A percentile compares a stretch with the other conserved stretches of the same genome.
Evolutionary conservation across 2,329 filamentous ascomycete species (phyloP).

Genomic region (Penicillium digitatum): DNA sequence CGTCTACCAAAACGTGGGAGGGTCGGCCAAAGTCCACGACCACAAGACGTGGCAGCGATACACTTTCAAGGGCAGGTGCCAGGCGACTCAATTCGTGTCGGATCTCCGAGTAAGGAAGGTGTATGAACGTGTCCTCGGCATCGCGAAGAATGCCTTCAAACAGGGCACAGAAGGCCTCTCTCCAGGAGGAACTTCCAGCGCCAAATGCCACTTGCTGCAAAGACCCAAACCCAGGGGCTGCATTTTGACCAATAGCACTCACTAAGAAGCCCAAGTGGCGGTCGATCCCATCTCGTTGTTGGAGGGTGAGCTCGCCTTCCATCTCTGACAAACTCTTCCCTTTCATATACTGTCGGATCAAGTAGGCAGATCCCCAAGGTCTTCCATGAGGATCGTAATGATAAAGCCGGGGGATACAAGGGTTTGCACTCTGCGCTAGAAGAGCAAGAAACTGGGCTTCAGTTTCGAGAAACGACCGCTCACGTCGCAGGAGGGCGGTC

Average conservation of each 20-base stretch:
- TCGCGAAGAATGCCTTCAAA: conserved; percentile 54
- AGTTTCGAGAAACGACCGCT: conserved; percentile 38
- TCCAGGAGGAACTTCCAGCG: conserved; percentile 50
- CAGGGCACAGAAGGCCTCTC: conserved; percentile 50
- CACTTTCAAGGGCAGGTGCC: conserved; percentile 46
- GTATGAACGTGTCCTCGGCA: conserved; percentile 57
- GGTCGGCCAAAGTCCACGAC: conserved; percentile 48
- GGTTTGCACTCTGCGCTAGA: conserved; percentile 31
- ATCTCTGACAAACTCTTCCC: conserved; percentile 35
- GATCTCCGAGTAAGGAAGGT: conserved; percentile 54
- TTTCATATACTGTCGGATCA: conserved; percentile 37
- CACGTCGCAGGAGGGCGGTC: conserved; percentile 40
- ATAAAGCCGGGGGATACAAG: conserved; percentile 38
- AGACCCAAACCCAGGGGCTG: conserved; percentile 50
- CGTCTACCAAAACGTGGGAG: conserved; percentile 52
- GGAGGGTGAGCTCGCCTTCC: conserved; percentile 26
- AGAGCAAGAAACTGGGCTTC: conserved; percentile 41
- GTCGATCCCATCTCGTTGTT: conserved; percentile 34
- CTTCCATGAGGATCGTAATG: conserved; percentile 33
- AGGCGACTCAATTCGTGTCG: conserved; percentile 48
- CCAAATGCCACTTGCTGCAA: conserved; percentile 46
- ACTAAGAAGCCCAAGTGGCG: conserved; percentile 37
- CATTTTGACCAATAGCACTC: conserved; percentile 44
- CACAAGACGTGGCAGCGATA: conserved; percentile 51
- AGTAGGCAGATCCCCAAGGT: conserved; percentile 31